Base-by-base conservation (phyloP, 2,329 filamentous ascomycete genomes). In the Trichothecium roseum region DNA sequence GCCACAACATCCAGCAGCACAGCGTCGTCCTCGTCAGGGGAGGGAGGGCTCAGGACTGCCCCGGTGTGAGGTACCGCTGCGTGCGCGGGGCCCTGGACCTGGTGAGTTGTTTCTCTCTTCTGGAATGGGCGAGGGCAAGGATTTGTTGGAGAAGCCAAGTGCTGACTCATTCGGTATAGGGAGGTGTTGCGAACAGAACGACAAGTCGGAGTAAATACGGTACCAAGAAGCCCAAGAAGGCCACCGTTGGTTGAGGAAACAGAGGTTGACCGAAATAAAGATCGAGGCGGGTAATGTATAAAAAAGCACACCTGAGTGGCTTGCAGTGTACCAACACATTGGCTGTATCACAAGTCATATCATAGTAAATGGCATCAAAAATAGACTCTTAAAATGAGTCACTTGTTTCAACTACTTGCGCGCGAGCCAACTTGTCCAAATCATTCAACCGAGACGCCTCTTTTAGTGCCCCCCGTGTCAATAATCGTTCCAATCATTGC, bases 1-100 rank as follows among this genome's bases (percentile, higher is more conserved):
- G 91, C 33, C 91, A 98, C 65, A 98, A 96, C 61, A 88, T 96
- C 46, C 89, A 96, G 70, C 91, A 96, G 72, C 93, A 98, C 69
- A 93, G 84, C 50, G 91, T 98, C 32, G 91, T 98, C 37, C 69
- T 96, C 46, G 88, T 98, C n/a, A 73, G 91, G 46, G 91, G 91
- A 39, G 91, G 91, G 3, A 73, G 91, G 56, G 79, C 78, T 45
- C 91, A 96, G 73, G 91, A 98, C 78, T 98, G 91, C 66, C 91
- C 91, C 42, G 91, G 91, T 79, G 91, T 98, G 62, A 81, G 88
- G 55, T 98, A 98, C 59, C 86, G 93, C 60, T 66, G 95, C 51
- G 84, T 98, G 29, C 71, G 91, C 55, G 91, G 91, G 22, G 85
- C 88, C 15, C 66, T 94, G 62, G 91, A 98, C 74, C 60, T 98